Evolutionary conservation across 352 stramenopile species (phyloP).

Genomic region (Plasmopara muralis): DNA sequence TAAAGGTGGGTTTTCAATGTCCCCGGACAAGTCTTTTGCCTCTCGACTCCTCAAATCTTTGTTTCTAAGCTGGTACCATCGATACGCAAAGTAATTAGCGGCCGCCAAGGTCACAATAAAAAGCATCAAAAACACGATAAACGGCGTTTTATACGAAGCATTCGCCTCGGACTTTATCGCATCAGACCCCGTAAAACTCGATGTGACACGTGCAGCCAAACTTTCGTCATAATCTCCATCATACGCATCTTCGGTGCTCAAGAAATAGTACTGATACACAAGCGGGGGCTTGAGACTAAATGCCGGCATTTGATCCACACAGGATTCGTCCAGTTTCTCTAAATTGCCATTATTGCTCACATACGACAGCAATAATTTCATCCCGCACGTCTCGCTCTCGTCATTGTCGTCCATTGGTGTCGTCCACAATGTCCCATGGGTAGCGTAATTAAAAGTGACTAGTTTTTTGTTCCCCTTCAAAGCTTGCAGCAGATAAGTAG

Average conservation of each 20-base stretch:
- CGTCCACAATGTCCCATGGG: conserved; percentile 30
- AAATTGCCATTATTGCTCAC: conserved; percentile 32
- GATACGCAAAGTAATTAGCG: conserved; percentile 25
- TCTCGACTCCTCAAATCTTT: conserved; percentile 14
- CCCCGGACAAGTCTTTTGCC: conserved; percentile 7
- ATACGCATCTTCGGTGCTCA: conserved; percentile 35
- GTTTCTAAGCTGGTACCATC: conserved; percentile 19
- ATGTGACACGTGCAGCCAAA: conserved; percentile 13
- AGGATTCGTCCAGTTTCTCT: conserved; percentile 35
- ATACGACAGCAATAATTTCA: conserved; percentile 39
- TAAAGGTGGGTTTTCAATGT: conserved; percentile 9
- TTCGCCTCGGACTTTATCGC: not conserved
- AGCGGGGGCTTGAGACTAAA: conserved; percentile 25
- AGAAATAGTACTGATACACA: conserved; percentile 17
- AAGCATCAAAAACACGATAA: conserved; percentile 41
- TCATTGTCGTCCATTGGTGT: conserved; percentile 21
- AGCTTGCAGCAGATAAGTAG: conserved; percentile 26
- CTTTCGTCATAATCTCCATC: conserved; percentile 29
- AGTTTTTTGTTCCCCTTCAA: conserved; percentile 34
- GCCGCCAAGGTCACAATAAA: conserved; percentile 24
- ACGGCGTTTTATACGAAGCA: conserved; percentile 32
- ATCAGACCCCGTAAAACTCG: not conserved
- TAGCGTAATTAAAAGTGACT: conserved; percentile 39
- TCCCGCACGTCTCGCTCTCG: conserved; percentile 32
- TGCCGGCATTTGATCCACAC: conserved; percentile 25